Percentiles rank a stretch among this genome's conserved stretches.
phyloP scores from a whole-genome alignment of 345 rosid species.

The Draba incana region DNA sequence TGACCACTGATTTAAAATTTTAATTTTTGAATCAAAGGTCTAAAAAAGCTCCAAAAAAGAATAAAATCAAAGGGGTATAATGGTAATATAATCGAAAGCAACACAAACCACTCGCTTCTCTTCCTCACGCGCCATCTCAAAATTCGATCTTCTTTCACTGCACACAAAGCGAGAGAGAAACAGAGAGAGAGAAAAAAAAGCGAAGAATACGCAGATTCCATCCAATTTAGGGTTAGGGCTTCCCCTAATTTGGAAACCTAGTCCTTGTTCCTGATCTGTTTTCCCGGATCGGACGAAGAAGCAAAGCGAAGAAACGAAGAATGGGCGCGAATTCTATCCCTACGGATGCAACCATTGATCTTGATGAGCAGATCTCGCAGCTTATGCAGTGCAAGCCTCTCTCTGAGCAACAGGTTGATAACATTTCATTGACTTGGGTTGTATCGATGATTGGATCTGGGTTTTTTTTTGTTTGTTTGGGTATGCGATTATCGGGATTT shows the following conservation, averaged over 20 bases:
- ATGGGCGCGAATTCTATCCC: slow-evolving; percentile 76
- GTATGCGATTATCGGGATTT: background rate
- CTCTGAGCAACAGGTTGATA: slow-evolving; percentile 71
- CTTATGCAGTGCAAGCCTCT: slow-evolving; percentile 93
- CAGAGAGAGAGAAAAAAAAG: slow-evolving; percentile 9
- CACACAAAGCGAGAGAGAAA: slow-evolving; percentile 39
- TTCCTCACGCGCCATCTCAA: slow-evolving; percentile 45
- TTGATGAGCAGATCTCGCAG: slow-evolving; percentile 84
- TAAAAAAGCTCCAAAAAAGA: too few relatives aligned
- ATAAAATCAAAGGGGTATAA: background rate
- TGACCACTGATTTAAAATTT: too few relatives aligned
- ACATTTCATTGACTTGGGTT: slow-evolving; percentile 3
- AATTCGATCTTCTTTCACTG: slow-evolving; percentile 32
- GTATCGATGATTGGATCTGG: slow-evolving; percentile 40
- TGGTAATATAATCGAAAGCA: slow-evolving; percentile 25
- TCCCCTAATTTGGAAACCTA: slow-evolving; percentile 54
- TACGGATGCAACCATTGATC: slow-evolving; percentile 62
- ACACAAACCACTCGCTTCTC: slow-evolving; percentile 39
- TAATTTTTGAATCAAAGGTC: too few relatives aligned
- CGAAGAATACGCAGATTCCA: slow-evolving; percentile 44
- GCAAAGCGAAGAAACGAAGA: slow-evolving; percentile 8
- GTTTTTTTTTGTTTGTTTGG: slow-evolving; percentile 9
- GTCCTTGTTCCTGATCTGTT: slow-evolving; percentile 40
- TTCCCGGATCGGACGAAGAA: slow-evolving; percentile 25
- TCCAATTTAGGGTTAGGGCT: slow-evolving; percentile 54